These are phyloP conservation scores for Plasmodium inui DNA, from an alignment of 169 alveolate species.

Conservation along the genomic window DNA sequence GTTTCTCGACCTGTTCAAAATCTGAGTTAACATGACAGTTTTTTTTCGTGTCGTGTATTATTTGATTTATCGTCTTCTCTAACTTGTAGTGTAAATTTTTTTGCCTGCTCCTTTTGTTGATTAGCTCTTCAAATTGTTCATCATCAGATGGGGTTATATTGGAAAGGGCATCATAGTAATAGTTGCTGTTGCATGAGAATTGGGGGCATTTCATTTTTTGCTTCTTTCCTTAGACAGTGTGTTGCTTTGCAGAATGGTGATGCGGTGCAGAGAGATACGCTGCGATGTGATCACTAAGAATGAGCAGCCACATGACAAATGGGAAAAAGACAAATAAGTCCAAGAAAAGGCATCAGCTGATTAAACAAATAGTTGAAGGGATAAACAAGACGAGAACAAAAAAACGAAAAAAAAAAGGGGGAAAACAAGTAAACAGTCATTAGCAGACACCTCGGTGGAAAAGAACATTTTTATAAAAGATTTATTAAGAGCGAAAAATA, in stretches of 20 bases:
- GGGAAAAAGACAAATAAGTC: not conserved
- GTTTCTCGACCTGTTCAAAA: conserved; percentile 60
- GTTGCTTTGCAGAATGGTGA: not conserved
- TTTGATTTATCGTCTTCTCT: conserved; percentile 50
- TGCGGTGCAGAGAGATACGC: not conserved
- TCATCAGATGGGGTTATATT: conserved; percentile 19
- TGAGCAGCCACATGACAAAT: not conserved
- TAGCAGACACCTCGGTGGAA: not conserved
- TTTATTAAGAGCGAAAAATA: not conserved
- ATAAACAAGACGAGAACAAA: not conserved
- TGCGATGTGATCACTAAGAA: not conserved
- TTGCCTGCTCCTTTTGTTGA: conserved; percentile 8
- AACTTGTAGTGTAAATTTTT: conserved; percentile 14
- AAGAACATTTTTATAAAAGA: not conserved
- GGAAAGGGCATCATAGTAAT: conserved; percentile 26
- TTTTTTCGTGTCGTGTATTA: conserved; percentile 38
- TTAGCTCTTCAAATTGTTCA: conserved; percentile 34
- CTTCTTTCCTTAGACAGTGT: not conserved
- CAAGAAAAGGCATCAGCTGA: not conserved
- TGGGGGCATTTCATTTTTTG: conserved; percentile 20
- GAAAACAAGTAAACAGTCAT: not conserved
- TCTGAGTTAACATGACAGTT: conserved; percentile 31
- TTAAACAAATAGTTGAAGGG: not conserved
- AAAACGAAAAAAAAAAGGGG: not conserved
- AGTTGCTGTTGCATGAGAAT: conserved; percentile 53